Evolutionary conservation across 106 monocot species (phyloP), one percentile per base, ranked within the genome.

Genomic region (Dactylorhiza incarnata): DNA sequence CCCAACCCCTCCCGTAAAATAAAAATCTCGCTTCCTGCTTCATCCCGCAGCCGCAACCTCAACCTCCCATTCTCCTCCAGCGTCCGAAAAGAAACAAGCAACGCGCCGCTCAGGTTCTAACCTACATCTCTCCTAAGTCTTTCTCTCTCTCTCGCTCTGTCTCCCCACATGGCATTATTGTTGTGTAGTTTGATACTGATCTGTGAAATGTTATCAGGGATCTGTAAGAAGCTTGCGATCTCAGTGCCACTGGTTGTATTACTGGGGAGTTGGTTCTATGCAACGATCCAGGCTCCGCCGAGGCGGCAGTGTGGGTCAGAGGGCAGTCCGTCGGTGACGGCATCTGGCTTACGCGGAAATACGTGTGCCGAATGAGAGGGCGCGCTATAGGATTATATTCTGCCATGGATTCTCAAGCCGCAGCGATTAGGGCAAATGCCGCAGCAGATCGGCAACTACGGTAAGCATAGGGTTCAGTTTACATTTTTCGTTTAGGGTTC

Each of bases 371-470:
- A 86, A 74, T 69, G 83, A 86, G 7, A n/a, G 43, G 63, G 84
- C 89, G 10, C 25, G 71, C 19, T 75, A 53, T 81, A 92, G 87
- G 84, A 83, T 92, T 67, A 79, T 92, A 20, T 79, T 81, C 72
- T 78, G 77, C 62, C 92, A 92, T 55, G 89, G 89, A 10, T 92
- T 92, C 62, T 67, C 58, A 48, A 76, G 92, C 45, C 66, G 81
- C 15, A 49, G 92, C 22, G n/a, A n/a, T n/a, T n/a, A n/a, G n/a
- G n/a, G n/a, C n/a, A n/a, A n/a, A n/a, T n/a, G n/a, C n/a, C n/a
- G n/a, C n/a, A n/a, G n/a, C n/a, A n/a, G n/a, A n/a, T n/a, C n/a
- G n/a, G n/a, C n/a, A n/a, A n/a, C n/a, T n/a, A n/a, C n/a, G n/a
- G n/a, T n/a, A n/a, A n/a, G n/a, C n/a, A n/a, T n/a, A n/a, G n/a